These are phyloP conservation scores for Rhamnella rubrinervis DNA, from an alignment of 331 rosid genomes.

Conservation along the genomic window DNA sequence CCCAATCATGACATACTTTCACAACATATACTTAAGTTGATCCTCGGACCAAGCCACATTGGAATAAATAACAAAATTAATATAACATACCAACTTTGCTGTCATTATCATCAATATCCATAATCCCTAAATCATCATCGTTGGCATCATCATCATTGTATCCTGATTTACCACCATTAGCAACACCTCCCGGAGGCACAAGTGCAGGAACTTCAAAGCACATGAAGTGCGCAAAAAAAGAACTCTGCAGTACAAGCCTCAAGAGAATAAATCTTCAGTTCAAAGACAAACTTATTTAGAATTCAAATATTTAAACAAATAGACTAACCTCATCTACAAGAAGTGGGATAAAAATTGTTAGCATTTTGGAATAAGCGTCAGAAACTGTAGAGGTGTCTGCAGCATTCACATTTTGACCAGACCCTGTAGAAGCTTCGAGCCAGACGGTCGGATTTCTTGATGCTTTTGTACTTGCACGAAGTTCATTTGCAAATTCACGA, in stretches of 20 bases:
- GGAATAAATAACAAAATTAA: not conserved
- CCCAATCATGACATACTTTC: not conserved
- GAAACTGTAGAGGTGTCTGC: slow-evolving; percentile 73
- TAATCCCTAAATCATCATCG: slow-evolving; percentile 80
- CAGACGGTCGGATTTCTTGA: slow-evolving; percentile 63
- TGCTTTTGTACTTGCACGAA: slow-evolving; percentile 80
- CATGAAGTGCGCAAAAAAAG: slow-evolving; percentile 88
- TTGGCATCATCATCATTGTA: slow-evolving; percentile 36
- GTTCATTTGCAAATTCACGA: slow-evolving; percentile 92
- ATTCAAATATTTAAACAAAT: not conserved
- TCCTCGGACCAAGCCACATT: slow-evolving; percentile 4
- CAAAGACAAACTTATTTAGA: not conserved
- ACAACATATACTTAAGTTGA: slow-evolving; percentile 14
- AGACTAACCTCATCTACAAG: slow-evolving; percentile 89
- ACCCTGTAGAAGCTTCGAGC: slow-evolving; percentile 67
- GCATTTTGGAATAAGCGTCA: slow-evolving; percentile 88
- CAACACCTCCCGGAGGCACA: slow-evolving; percentile 91
- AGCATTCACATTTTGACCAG: slow-evolving; percentile 70
- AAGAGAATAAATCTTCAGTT: slow-evolving; percentile 8
- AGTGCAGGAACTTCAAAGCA: slow-evolving; percentile 88
- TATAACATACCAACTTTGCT: slow-evolving; percentile 43
- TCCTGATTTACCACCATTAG: slow-evolving; percentile 54
- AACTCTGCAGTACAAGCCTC: slow-evolving; percentile 63
- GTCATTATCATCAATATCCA: slow-evolving; percentile 75
- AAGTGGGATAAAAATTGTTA: slow-evolving; percentile 91